Conservation (phyloP, 2,329 filamentous ascomycete species). For the Fusarium duplospermum region DNA sequence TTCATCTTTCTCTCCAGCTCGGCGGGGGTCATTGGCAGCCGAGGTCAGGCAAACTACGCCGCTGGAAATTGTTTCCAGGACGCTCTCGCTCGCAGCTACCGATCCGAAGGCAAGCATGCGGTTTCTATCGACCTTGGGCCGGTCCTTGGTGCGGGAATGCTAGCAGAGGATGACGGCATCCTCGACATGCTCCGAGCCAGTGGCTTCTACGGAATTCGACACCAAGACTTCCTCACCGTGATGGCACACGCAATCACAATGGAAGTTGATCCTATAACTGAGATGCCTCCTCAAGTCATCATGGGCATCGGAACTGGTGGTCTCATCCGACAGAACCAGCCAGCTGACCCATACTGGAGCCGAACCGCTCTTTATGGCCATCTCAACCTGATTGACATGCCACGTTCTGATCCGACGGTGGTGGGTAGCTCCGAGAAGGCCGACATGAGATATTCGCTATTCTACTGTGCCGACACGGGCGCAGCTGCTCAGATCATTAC, state of each 20-base stretch:
- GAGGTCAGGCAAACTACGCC: constrained; percentile 69
- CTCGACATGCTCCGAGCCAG: constrained; percentile 61
- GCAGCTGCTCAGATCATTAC: constrained; percentile 51
- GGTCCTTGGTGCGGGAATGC: constrained; percentile 65
- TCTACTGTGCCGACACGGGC: constrained; percentile 40
- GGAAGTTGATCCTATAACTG: constrained; percentile 41
- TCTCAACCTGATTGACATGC: constrained; percentile 62
- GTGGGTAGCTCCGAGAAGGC: constrained; percentile 24
- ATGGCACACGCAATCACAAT: constrained; percentile 59
- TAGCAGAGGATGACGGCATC: constrained; percentile 60
- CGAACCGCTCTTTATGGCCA: constrained; percentile 61
- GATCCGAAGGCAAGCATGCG: constrained; percentile 49
- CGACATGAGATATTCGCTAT: constrained; percentile 50
- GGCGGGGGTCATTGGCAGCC: constrained; percentile 66
- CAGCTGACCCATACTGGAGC: constrained; percentile 66
- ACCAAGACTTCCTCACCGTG: constrained; percentile 61
- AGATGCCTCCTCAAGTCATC: constrained; percentile 60
- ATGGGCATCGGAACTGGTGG: constrained; percentile 67
- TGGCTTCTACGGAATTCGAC: constrained; percentile 66
- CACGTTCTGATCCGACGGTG: constrained; percentile 43
- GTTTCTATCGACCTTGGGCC: constrained; percentile 64
- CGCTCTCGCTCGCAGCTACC: constrained; percentile 55
- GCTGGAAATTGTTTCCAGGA: constrained; percentile 66
- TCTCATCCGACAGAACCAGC: constrained; percentile 62
- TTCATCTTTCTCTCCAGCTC: constrained; percentile 68